Percentiles rank a stretch among this genome's conserved stretches.
phyloP scores from a whole-genome alignment of 164 flowering plant genomes.

The Macadamia tetraphylla region DNA sequence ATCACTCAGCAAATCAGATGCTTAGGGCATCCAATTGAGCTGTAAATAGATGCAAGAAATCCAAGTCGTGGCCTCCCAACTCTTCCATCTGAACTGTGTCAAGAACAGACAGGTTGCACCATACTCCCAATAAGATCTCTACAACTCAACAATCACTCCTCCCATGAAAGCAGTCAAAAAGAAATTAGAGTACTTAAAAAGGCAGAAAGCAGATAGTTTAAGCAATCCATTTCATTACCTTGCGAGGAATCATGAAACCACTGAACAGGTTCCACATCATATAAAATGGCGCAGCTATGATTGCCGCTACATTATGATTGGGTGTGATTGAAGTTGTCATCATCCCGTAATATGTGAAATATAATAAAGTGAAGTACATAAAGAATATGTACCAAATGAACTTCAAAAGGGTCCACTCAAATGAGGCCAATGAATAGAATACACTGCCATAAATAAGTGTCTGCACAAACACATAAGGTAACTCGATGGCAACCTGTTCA shows the following conservation, averaged over 20 bases:
- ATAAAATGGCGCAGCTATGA: conserved; percentile 88
- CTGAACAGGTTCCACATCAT: conserved; percentile 99
- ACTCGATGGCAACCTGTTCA: conserved; percentile 85
- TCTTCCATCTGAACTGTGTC: too few relatives aligned
- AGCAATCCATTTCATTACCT: conserved; percentile 46
- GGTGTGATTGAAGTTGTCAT: conserved; percentile 96
- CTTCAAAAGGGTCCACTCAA: conserved; percentile 67
- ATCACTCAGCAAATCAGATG: too few relatives aligned
- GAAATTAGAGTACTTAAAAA: background rate
- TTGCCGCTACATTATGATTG: conserved; percentile 85
- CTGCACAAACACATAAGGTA: conserved; percentile 88
- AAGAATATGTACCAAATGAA: conserved; percentile 79
- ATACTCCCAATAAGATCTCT: too few relatives aligned
- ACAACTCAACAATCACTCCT: too few relatives aligned
- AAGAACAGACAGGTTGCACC: too few relatives aligned
- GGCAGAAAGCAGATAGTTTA: too few relatives aligned
- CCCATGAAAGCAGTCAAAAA: background rate
- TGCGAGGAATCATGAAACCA: conserved; percentile 87
- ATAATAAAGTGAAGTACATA: conserved; percentile 85
- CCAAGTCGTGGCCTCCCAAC: too few relatives aligned
- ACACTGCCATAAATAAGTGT: conserved; percentile 64
- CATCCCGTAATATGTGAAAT: conserved; percentile 97
- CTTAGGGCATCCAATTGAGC: too few relatives aligned
- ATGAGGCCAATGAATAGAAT: conserved; percentile 85
- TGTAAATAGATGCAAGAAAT: too few relatives aligned